Conservation (phyloP, 805 yeast species). For the Barnettozyma wickerhamii region DNA sequence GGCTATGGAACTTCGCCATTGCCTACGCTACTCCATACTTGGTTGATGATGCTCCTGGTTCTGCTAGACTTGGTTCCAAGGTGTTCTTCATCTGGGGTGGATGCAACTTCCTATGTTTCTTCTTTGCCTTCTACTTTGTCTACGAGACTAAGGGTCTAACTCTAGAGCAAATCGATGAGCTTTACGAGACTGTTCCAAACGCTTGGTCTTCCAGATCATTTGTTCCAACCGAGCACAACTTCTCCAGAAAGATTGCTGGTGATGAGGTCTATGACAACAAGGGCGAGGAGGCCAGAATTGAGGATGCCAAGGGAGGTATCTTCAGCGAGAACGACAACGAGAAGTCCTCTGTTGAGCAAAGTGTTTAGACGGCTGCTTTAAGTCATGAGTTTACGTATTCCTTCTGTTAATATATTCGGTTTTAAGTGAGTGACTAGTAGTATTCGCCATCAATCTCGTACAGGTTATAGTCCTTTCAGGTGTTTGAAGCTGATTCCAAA, state of each 20-base stretch:
- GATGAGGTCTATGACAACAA: conserved; percentile 11
- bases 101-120: conserved; percentile 50
- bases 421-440: too few species aligned
- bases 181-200: conserved; percentile 37
- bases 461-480: too few species aligned
- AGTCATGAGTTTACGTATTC: too few species aligned
- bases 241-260: conserved; percentile 25
- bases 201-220: conserved; percentile 32
- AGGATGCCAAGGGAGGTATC: conserved; percentile 4
- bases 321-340: too few species aligned
- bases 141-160: conserved; percentile 65
- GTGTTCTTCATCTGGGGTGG: conserved; percentile 79
- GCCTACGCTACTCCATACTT: conserved; percentile 75
- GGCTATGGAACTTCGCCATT: conserved; percentile 73
- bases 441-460: too few species aligned
- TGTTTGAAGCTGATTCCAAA: too few species aligned
- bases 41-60: conserved; percentile 58
- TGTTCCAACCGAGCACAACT: conserved; percentile 31
- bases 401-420: too few species aligned
- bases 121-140: conserved; percentile 53
- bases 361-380: too few species aligned
- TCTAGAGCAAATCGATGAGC: conserved; percentile 62
- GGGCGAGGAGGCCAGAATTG: conserved; percentile 2
- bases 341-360: conserved; percentile 18
- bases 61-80: conserved; percentile 58